Conservation (phyloP, 2,329 filamentous ascomycete species). For the Colletotrichum sansevieriae region DNA sequence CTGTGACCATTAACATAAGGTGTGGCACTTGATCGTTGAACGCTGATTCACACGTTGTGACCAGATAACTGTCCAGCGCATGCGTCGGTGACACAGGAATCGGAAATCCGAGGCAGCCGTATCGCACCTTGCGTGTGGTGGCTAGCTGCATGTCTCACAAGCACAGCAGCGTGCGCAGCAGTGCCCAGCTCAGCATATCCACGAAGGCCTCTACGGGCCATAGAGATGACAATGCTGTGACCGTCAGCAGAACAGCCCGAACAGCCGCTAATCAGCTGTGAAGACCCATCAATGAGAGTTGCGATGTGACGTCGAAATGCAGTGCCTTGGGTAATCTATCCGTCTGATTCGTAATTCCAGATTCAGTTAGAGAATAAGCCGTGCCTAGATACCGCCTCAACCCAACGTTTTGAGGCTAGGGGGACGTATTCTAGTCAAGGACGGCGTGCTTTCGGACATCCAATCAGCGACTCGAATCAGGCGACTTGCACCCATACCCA, state of each 20-base stretch:
- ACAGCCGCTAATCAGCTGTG: too few species aligned
- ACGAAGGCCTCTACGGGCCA: too few species aligned
- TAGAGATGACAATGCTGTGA: too few species aligned
- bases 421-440: not conserved
- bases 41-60: too few species aligned
- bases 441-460: not conserved
- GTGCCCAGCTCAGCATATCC: too few species aligned
- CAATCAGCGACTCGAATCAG: constrained; percentile 15
- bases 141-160: not conserved
- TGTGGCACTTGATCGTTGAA: too few species aligned
- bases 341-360: not conserved
- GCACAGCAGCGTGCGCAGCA: not conserved
- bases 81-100: too few species aligned
- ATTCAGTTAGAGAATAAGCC: not conserved
- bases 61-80: too few species aligned
- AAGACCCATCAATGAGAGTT: not conserved
- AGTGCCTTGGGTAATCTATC: not conserved
- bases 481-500: constrained; percentile 16
- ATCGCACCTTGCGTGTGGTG: not conserved
- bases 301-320: not conserved
- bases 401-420: not conserved
- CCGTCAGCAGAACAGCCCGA: too few species aligned
- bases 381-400: not conserved
- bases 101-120: too few species aligned
- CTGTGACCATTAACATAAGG: too few species aligned